Evolutionary conservation across 768 basidiomycete species (phyloP).

Genomic region (Phanerodontia chrysosporium): DNA sequence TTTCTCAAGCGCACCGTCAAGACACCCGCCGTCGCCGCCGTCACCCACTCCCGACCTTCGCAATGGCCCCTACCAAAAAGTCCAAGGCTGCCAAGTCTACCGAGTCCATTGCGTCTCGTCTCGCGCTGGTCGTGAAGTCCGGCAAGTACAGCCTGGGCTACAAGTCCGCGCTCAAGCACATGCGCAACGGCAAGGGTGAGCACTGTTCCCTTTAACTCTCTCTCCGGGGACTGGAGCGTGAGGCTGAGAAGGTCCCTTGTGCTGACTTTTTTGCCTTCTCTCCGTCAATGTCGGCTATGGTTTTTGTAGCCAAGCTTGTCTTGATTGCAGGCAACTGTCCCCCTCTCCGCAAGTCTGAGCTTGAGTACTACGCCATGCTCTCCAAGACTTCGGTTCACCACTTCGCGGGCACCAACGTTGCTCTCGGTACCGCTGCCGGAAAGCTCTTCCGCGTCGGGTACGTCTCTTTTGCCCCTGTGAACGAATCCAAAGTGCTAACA

Average conservation of each 20-base stretch:
- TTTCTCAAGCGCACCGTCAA: slow-evolving; percentile 14
- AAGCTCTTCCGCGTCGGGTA: slow-evolving; percentile 98
- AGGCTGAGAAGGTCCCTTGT: slow-evolving; percentile 99
- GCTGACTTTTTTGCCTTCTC: slow-evolving; percentile 48
- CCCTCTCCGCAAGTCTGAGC: slow-evolving; percentile 96
- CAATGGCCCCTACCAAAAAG: slow-evolving; percentile 95
- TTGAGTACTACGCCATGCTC: slow-evolving; percentile 99
- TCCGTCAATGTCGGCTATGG: slow-evolving; percentile 14
- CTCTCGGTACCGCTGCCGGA: slow-evolving; percentile 97
- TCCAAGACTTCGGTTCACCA: slow-evolving; percentile 99
- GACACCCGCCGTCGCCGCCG: slow-evolving; percentile 16
- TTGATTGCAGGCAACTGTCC: slow-evolving; percentile 99
- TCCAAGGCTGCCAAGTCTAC: slow-evolving; percentile 90
- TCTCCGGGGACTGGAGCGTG: slow-evolving; percentile 92
- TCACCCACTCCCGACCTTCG: slow-evolving; percentile 17
- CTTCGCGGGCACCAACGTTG: slow-evolving; percentile 95
- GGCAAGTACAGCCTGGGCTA: slow-evolving; percentile 97
- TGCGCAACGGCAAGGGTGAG: slow-evolving; percentile 97
- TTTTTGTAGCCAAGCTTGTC: slow-evolving; percentile 86
- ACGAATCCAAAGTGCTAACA: too few species aligned
- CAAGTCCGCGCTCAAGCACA: slow-evolving; percentile 97
- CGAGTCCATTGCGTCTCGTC: slow-evolving; percentile 89
- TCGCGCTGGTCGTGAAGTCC: slow-evolving; percentile 97
- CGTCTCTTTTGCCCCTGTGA: too few species aligned
- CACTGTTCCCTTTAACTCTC: slow-evolving; percentile 33